Conservation (phyloP, 441 rosid species). For the Eruca vesicaria region DNA sequence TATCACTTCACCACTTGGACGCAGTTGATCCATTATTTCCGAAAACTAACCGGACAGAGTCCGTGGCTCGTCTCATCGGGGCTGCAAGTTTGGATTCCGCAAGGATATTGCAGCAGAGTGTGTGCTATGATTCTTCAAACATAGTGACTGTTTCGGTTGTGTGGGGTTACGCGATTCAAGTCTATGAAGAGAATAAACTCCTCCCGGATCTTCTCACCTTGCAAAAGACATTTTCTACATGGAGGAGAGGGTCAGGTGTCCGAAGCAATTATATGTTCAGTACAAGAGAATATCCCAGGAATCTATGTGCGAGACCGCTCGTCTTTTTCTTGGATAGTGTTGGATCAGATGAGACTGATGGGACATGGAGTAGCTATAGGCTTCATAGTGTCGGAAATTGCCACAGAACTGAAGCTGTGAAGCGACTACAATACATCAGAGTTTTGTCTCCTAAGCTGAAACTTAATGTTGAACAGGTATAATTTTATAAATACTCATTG, state of each 20-base stretch:
- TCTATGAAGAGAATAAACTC: constrained; percentile 66
- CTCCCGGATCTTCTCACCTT: constrained; percentile 74
- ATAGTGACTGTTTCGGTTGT: constrained; percentile 67
- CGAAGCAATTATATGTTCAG: constrained; percentile 63
- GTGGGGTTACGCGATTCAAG: constrained; percentile 92
- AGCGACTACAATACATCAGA: constrained; percentile 43
- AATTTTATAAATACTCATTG: neutral
- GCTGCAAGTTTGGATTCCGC: constrained; percentile 64
- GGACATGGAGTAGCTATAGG: constrained; percentile 59
- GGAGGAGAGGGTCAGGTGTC: constrained; percentile 66
- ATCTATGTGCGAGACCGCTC: constrained; percentile 63
- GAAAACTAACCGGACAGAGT: constrained; percentile 47
- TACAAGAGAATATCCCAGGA: constrained; percentile 68
- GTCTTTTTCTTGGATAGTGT: constrained; percentile 63
- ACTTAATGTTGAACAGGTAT: constrained; percentile 59
- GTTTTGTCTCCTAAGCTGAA: constrained; percentile 54
- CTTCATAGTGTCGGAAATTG: constrained; percentile 51
- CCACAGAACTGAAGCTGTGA: constrained; percentile 41
- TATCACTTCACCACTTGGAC: constrained; percentile 93
- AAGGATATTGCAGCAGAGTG: constrained; percentile 84
- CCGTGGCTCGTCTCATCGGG: constrained; percentile 53
- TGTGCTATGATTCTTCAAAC: constrained; percentile 66
- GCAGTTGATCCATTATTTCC: constrained; percentile 86
- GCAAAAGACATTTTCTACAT: constrained; percentile 70
- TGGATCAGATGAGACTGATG: constrained; percentile 38